Evolutionary conservation across 768 basidiomycete species (phyloP).

Genomic region (Nidularia pulvinata): DNA sequence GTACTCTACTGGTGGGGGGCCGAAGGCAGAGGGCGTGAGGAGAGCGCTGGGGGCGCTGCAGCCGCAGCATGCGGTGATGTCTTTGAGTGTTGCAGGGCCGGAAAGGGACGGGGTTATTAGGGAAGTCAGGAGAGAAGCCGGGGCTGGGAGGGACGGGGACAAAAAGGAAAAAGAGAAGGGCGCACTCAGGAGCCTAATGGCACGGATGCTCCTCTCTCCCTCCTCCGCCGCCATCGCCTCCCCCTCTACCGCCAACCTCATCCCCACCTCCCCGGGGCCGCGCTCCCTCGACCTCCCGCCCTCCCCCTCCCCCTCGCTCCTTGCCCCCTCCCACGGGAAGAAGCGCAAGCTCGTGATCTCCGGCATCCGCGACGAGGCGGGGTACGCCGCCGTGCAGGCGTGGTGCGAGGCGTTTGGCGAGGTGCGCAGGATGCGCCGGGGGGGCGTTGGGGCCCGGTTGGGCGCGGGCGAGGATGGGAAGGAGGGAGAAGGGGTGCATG

Average conservation of each 20-base stretch:
- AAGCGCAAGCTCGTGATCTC: slow-evolving; percentile 30
- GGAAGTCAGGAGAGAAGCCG: no score
- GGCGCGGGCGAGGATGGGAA: no score
- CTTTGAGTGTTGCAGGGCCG: no score
- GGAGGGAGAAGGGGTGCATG: neutral
- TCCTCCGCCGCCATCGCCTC: neutral
- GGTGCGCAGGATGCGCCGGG: slow-evolving; percentile 21
- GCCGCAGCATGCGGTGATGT: no score
- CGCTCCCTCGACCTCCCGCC: slow-evolving; percentile 1
- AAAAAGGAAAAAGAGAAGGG: neutral
- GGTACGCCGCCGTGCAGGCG: slow-evolving; percentile 23
- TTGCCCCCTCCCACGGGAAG: neutral
- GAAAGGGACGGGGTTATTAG: no score
- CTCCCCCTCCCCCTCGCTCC: neutral
- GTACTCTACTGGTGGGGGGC: no score
- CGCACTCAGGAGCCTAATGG: neutral
- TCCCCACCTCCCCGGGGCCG: neutral
- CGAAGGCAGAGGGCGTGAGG: no score
- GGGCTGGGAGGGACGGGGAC: neutral
- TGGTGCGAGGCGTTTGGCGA: slow-evolving; percentile 37
- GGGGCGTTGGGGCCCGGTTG: no score
- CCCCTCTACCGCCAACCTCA: neutral
- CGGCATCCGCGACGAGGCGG: slow-evolving; percentile 20
- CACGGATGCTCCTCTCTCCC: neutral
- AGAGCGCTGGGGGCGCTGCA: no score